Percentiles rank a stretch among this genome's conserved stretches.
Conservation (phyloP, 148 eudicot species). For the Vaccinium darrowii region DNA sequence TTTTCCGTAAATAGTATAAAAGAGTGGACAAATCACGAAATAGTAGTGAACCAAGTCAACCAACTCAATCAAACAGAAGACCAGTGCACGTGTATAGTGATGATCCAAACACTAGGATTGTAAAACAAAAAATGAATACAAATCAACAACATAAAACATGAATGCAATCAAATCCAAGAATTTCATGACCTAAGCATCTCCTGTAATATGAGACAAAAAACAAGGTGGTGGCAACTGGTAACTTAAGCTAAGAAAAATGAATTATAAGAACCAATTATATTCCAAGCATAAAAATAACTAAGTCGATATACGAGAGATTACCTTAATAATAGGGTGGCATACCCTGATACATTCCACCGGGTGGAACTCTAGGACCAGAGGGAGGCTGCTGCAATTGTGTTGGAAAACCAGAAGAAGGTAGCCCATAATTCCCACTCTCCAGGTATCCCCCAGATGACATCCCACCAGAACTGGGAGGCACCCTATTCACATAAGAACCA, state of each 20-base stretch:
- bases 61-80: constrained; percentile 4
- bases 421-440: constrained; percentile 62
- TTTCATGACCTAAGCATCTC: background rate
- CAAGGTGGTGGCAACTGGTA: background rate
- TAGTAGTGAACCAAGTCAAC: constrained; percentile 5
- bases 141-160: background rate
- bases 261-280: no score
- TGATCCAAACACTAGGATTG: background rate
- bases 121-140: background rate
- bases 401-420: constrained; percentile 37
- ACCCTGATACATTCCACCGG: constrained; percentile 72
- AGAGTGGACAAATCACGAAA: background rate
- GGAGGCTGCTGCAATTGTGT: constrained; percentile 48
- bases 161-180: background rate
- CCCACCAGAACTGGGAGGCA: constrained; percentile 57
- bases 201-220: background rate
- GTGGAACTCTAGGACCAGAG: constrained; percentile 70
- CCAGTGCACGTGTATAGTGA: background rate
- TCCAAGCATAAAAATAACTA: background rate
- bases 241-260: background rate
- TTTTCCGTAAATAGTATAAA: background rate
- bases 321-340: constrained; percentile 89
- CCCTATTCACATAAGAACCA: constrained; percentile 40
- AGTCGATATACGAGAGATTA: constrained; percentile 23
- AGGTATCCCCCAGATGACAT: constrained; percentile 52